A percentile compares a stretch with the other conserved stretches of the same genome.
Evolutionary conservation across 192 early-diverging fungal genomes (phyloP).

Genomic region (Phycomyces blakesleeanus): DNA sequence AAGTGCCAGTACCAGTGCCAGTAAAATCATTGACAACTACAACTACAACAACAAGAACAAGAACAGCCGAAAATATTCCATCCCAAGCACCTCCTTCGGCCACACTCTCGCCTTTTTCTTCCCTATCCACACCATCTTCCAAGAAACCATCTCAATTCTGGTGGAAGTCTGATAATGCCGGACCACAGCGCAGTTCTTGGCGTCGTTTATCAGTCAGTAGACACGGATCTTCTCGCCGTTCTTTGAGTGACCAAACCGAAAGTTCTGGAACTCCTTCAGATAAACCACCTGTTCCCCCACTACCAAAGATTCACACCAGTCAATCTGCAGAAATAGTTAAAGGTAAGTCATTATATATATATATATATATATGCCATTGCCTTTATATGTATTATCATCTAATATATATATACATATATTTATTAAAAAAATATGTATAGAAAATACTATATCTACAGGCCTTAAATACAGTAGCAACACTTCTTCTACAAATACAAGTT

Average conservation of each 20-base stretch:
- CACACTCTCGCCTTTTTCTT: not conserved
- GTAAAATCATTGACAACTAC: no score
- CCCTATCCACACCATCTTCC: not conserved
- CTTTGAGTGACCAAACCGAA: not conserved
- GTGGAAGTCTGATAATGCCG: not conserved
- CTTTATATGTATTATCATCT: no score
- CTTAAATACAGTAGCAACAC: not conserved
- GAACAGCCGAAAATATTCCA: no score
- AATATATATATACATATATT: no score
- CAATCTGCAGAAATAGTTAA: not conserved
- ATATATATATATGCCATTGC: no score
- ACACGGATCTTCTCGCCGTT: not conserved
- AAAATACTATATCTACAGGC: not conserved
- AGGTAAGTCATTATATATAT: no score
- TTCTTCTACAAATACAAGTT: not conserved
- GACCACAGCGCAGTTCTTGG: not conserved
- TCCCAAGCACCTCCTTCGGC: no score
- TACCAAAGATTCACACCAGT: not conserved
- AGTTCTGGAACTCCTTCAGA: not conserved
- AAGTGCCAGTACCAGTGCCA: no score
- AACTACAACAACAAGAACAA: no score
- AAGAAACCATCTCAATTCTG: conserved; percentile 6
- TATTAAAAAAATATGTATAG: not conserved
- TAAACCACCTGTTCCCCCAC: not conserved
- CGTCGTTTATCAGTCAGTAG: not conserved